These are phyloP conservation scores for Prunus kanzakura DNA, from an alignment of 306 rosid species.

Conservation along the genomic window DNA sequence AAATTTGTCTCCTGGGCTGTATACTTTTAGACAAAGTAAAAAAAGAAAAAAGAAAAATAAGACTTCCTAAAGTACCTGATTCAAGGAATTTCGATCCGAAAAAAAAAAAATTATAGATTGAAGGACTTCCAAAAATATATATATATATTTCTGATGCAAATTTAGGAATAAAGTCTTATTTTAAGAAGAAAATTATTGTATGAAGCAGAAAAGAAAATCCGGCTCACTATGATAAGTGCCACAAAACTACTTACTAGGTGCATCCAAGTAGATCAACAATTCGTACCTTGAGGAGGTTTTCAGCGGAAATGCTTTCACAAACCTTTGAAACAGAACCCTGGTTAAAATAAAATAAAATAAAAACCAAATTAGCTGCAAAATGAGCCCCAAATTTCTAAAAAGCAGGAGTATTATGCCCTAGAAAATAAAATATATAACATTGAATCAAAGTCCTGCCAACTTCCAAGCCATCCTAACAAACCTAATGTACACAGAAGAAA, in stretches of 20 bases:
- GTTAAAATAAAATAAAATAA: slow-evolving; percentile 1
- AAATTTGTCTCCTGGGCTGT: not conserved
- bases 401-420: not conserved
- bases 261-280: slow-evolving; percentile 18
- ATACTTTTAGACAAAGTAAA: not conserved
- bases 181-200: not conserved
- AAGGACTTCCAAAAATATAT: no score
- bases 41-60: not conserved
- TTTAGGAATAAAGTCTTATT: not conserved
- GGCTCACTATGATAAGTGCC: not conserved
- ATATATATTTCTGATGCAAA: not conserved
- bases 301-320: slow-evolving; percentile 53
- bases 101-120: no score
- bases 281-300: slow-evolving; percentile 90
- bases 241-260: slow-evolving; percentile 12
- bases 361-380: slow-evolving; percentile 17
- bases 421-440: not conserved
- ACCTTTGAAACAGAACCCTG: slow-evolving; percentile 53
- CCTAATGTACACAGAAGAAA: slow-evolving; percentile 30
- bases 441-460: slow-evolving; percentile 10
- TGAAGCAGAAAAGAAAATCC: not conserved
- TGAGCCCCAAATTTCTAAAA: not conserved
- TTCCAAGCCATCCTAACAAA: slow-evolving; percentile 41
- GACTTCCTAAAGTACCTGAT: not conserved
- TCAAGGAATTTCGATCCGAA: not conserved